Evolutionary conservation across 345 rosid genomes (phyloP), one percentile per base, ranked within the genome.

Genomic region (Populus ilicifolia): DNA sequence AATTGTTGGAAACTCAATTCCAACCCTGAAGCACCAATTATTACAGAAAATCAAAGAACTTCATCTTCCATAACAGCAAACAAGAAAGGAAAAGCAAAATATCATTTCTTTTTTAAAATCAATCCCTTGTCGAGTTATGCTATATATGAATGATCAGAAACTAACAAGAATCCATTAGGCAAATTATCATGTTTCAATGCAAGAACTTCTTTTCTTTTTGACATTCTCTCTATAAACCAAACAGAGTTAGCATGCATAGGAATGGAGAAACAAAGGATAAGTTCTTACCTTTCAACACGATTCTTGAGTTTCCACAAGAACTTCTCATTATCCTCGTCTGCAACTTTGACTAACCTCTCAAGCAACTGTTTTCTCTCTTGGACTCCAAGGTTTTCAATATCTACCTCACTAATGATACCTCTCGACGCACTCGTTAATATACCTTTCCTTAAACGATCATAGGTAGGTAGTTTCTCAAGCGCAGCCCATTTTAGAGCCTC

Each of bases 401-500:
- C 83, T 14, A 67, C 67, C 81, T 14, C 72, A 39, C 23, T 77
- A 48, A n/a, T 67, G 11, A 0, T 71, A 62, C 61, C 39, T 48
- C 54, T 33, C 10, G 72, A 71, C 2, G 73, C 70, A 25, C 75
- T 78, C 6, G 21, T 21, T 23, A 89, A 62, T 73, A 89, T 76
- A 16, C 88, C 87, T 80, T 75, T 89, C 83, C 85, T 77, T 25
- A 84, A 43, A 44, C 91, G 86, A 30, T 71, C 77, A 63, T 67
- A 75, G 6, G 88, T 86, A 0, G 89, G 91, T 35, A 89, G 81
- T 67, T 73, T 89, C 85, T 86, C 87, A 8, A 86, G 79, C 0
- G 86, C 88, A 1, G 91, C 91, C 89, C 91, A 88, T 69, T 77
- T 78, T 9, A 88, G 79, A 27, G 86, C 88, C 62, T 88, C 88